Evolutionary conservation across 2,329 filamentous ascomycete genomes (phyloP), one percentile per base, ranked within the genome.

Genomic region (Talaromyces sp.): DNA sequence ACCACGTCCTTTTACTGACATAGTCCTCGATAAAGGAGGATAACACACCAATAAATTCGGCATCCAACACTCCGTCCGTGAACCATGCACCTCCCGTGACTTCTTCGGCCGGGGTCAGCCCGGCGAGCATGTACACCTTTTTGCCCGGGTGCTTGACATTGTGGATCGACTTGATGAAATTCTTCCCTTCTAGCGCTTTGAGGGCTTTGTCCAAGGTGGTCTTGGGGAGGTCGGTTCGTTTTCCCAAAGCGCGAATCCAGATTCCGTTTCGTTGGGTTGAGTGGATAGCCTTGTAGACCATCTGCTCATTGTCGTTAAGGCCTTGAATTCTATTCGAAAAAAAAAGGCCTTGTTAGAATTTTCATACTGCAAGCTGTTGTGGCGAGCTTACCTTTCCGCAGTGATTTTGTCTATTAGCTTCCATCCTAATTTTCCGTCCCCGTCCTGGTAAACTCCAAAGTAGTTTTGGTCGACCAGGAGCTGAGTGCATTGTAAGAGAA

Each of bases 31-130:
- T 84, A 62, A 89, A 84, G 21, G 84, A 82, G 63, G 89, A 85
- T 55, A 97, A 81, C 49, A 86, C 86, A 60, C 90, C 86, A 68
- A 98, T 93, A 72, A 99, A 91, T 61, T 89, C 89, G 65, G 90
- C 88, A 75, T 99, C 95, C 13, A 98, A 83, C 65, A 93, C 89
- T 57, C 91, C 90, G 64, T 96, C 92, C 8, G 90, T 93, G 74
- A 95, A 97, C 91, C 93, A 99, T 9, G 91, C 89, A 1, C 95
- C 95, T 54, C 95, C 95, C 0, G 92, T 96, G 53, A 96, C 90
- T 63, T 95, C 89, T 64, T 97, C 93, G 58, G 89, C 91, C 0
- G 95, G 93, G 11, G 87, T 86, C 63, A 99, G 84, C 64, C 88
- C 88, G 58, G 88, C 86, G 70, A 96, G 88, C 83, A 99, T 96